Percentiles rank a stretch among this genome's conserved stretches.
These are phyloP conservation scores for Odonthalia washingtoniensis DNA, from an alignment of 31 red algal species.

Conservation along the genomic window DNA sequence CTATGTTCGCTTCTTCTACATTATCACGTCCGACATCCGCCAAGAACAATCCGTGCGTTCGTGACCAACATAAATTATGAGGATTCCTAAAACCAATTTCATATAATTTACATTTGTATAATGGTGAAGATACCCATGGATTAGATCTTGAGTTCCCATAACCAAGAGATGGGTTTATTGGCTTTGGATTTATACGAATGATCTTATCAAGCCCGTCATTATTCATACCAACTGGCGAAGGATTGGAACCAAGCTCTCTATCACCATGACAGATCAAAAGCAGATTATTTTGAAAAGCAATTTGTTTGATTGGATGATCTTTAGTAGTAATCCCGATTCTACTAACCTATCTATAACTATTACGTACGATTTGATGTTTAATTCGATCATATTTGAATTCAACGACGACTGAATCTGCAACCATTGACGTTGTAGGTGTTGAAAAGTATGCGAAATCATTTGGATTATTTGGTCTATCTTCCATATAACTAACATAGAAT, in stretches of 20 bases:
- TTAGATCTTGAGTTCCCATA: constrained; percentile 40
- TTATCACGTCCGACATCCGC: constrained; percentile 35
- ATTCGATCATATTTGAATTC: constrained; percentile 42
- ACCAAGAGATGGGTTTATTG: constrained; percentile 22
- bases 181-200: constrained; percentile 61
- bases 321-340: constrained; percentile 62
- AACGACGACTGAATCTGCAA: constrained; percentile 65
- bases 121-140: not conserved
- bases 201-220: constrained; percentile 66
- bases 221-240: constrained; percentile 44
- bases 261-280: constrained; percentile 68
- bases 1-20: constrained; percentile 54
- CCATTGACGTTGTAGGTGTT: constrained; percentile 46
- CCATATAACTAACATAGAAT: constrained; percentile 68
- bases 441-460: constrained; percentile 57
- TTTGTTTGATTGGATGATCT: constrained; percentile 75
- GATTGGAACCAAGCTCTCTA: constrained; percentile 36
- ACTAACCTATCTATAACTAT: constrained; percentile 46
- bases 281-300: constrained; percentile 53
- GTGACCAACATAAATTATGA: constrained; percentile 26
- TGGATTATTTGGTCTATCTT: constrained; percentile 51
- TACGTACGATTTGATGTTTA: not conserved
- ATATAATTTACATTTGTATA: not conserved
- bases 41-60: not conserved
- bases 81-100: constrained; percentile 44